A percentile compares a stretch with the other conserved stretches of the same genome.
These are phyloP conservation scores for Pecoramyces ruminantium DNA, from an alignment of 192 early-diverging fungal genomes.

Conservation along the genomic window DNA sequence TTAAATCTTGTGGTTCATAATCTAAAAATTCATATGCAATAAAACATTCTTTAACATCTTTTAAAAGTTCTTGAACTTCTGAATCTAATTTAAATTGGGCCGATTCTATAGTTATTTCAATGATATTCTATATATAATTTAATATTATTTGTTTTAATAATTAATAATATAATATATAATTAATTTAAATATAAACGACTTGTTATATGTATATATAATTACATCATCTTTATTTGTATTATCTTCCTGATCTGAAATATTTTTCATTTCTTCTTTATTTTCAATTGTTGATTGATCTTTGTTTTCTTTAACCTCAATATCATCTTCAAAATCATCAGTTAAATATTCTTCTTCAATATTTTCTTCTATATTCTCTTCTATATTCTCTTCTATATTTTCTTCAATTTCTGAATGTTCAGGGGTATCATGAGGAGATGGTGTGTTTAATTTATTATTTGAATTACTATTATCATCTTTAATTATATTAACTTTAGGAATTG, in stretches of 20 bases:
- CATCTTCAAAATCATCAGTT: background rate
- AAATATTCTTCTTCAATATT: background rate
- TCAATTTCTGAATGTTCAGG: background rate
- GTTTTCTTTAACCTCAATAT: background rate
- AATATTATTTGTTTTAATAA: no score
- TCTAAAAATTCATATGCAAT: background rate
- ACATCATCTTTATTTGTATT: no score
- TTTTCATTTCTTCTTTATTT: background rate
- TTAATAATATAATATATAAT: no score
- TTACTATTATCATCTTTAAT: background rate
- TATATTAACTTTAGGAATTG: background rate
- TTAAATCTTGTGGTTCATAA: background rate
- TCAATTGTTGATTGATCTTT: background rate
- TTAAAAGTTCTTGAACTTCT: background rate
- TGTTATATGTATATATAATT: no score
- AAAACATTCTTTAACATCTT: background rate
- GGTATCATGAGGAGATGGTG: no score
- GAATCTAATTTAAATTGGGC: background rate
- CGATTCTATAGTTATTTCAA: background rate
- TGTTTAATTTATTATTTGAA: no score
- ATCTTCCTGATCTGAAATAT: background rate
- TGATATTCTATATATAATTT: background rate
- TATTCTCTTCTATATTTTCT: background rate
- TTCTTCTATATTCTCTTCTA: background rate
- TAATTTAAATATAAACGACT: no score